phyloP scores from a whole-genome alignment of 2,329 filamentous ascomycete species.

The Pseudofabraea citricarpa region DNA sequence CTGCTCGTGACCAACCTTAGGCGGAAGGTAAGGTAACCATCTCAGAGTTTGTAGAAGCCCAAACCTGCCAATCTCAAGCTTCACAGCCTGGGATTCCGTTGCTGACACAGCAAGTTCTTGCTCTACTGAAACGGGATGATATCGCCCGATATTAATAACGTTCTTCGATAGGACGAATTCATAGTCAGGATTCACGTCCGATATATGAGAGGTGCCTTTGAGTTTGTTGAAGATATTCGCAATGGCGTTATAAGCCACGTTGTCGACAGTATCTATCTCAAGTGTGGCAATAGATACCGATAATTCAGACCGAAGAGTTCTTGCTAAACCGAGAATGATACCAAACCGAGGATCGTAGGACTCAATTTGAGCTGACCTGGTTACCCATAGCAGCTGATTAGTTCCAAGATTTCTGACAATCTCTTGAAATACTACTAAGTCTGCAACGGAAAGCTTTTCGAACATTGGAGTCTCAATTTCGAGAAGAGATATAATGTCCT shows the following conservation, averaged over 20 bases:
- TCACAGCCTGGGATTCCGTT: not conserved
- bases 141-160: conserved; percentile 20
- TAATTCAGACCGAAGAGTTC: conserved; percentile 20
- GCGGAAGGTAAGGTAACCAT: conserved; percentile 9
- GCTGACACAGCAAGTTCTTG: conserved; percentile 9
- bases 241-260: conserved; percentile 1
- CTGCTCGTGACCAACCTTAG: conserved; percentile 2
- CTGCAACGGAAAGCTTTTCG: not conserved
- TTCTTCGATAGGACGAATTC: conserved; percentile 25
- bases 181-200: conserved; percentile 15
- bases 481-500: conserved; percentile 12
- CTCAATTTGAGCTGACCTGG: conserved; percentile 2
- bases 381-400: conserved; percentile 10
- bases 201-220: conserved; percentile 1
- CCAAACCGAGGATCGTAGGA: conserved; percentile 18
- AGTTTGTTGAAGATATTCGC: conserved; percentile 10
- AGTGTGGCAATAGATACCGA: conserved; percentile 14
- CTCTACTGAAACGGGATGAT: conserved; percentile 13
- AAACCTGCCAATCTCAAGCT: conserved; percentile 8
- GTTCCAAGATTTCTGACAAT: conserved; percentile 4
- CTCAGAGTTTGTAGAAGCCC: conserved; percentile 13
- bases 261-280: conserved; percentile 16
- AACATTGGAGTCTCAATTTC: not conserved
- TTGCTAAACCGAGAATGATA: conserved; percentile 14
- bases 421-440: conserved; percentile 11